Base-by-base conservation (phyloP, 176 grass and related monocot genomes). In the Lolium multiflorum region DNA sequence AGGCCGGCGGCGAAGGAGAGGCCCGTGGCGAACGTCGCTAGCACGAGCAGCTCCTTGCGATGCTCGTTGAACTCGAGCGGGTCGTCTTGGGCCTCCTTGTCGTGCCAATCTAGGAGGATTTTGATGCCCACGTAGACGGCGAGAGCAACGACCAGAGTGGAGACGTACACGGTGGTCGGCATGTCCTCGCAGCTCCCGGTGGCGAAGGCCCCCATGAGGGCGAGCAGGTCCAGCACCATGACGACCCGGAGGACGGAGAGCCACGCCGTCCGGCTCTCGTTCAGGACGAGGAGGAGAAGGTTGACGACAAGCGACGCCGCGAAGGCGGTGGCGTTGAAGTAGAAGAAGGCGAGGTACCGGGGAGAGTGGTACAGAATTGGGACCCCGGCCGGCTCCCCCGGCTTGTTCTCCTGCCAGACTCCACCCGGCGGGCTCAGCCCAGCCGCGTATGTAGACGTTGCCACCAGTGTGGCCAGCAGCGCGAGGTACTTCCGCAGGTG, bases 281-380 rank as follows among this genome's bases (percentile, higher is more conserved):
- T 55, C 26, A 78, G 58, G 6, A 79, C 65, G 2, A 89, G 75
- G 21, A 89, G 31, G 31, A 35, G 31, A 3, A 35, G 31, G 31
- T 35, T 35, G 31, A 35, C 31, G 31, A 35, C 31, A 0, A 89
- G 82, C 21, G 87, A 89, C 1, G 87, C 81, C 1, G 87, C 81
- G 21, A 89, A 92, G 1, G 87, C 79, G 0, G 88, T 87, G 0
- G 91, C 91, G 11, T 92, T 92, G 80, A 81, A 90, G 78, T 92
- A 92, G 82, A 80, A 92, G 84, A 92, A 92, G 11, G 52, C 44
- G 44, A 83, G 75, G 78, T 92, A 92, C 20, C 84, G 90, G 5
- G 0, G 0, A 15, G 12, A 62, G 35, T n/a, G 1, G 7, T 38
- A 54, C 0, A 90, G 87, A 38, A 84, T 77, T 11, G 84, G 84